These are phyloP conservation scores for Leccinum uliginosum DNA, from an alignment of 768 basidiomycete species.

Conservation along the genomic window DNA sequence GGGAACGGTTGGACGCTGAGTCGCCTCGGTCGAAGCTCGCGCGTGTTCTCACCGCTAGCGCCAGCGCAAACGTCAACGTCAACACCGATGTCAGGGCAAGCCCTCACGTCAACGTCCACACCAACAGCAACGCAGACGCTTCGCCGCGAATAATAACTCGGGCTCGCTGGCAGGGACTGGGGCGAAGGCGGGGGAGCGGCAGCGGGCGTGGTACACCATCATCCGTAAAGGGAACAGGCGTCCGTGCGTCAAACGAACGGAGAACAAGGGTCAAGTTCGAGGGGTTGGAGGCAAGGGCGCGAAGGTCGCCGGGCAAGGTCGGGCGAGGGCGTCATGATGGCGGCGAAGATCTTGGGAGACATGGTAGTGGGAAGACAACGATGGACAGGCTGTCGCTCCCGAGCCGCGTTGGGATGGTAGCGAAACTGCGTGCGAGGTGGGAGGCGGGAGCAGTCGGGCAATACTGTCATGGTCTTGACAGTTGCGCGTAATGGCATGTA, in stretches of 20 bases:
- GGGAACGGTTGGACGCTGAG: background rate
- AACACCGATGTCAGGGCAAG: background rate
- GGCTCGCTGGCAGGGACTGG: background rate
- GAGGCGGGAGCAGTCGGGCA: slow-evolving; percentile 3
- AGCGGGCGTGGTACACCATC: background rate
- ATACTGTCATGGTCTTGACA: background rate
- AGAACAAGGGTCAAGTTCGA: slow-evolving; percentile 8
- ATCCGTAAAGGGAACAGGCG: background rate
- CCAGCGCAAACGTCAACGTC: background rate
- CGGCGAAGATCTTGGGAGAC: background rate
- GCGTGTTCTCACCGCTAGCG: slow-evolving; percentile 7
- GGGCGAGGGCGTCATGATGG: background rate
- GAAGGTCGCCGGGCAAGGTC: background rate
- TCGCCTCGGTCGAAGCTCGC: slow-evolving; percentile 23
- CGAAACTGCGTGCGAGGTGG: slow-evolving; percentile 20
- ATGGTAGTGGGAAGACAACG: background rate
- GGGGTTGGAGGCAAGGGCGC: background rate
- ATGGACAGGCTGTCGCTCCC: slow-evolving; percentile 1
- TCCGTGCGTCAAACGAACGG: slow-evolving; percentile 3
- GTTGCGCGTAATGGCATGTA: background rate
- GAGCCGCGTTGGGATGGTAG: slow-evolving; percentile 14
- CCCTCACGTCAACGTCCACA: background rate
- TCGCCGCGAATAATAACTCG: background rate
- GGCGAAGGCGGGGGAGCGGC: background rate
- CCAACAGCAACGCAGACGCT: background rate